Percentiles rank a stretch among this genome's conserved stretches.
Evolutionary conservation across 352 stramenopile species (phyloP).

Genomic region (Phytophthora hibernalis): DNA sequence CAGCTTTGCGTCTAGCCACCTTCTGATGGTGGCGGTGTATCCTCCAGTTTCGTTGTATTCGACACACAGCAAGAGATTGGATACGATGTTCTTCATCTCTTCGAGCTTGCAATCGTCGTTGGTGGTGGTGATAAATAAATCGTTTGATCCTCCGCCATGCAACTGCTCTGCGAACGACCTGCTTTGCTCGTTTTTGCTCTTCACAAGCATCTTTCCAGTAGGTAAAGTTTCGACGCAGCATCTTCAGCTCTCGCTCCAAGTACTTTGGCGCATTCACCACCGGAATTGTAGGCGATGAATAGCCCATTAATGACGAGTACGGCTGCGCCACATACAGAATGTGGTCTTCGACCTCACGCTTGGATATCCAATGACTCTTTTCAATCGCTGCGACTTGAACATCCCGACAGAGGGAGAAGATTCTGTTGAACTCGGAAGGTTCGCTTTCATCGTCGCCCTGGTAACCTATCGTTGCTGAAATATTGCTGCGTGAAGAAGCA

Average conservation of each 20-base stretch:
- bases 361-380: constrained; percentile 44
- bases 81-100: constrained; percentile 13
- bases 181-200: constrained; percentile 30
- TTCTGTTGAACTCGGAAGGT: constrained; percentile 28
- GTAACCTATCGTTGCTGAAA: constrained; percentile 6
- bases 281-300: constrained; percentile 5
- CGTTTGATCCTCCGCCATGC: constrained; percentile 36
- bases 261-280: constrained; percentile 36
- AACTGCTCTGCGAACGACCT: constrained; percentile 30
- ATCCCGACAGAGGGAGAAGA: constrained; percentile 59
- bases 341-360: constrained; percentile 37
- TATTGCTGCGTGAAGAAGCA: constrained; percentile 1
- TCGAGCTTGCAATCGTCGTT: constrained; percentile 11
- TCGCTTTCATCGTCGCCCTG: constrained; percentile 19
- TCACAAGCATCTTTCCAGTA: constrained; percentile 43
- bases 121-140: constrained; percentile 35
- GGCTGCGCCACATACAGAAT: constrained; percentile 24
- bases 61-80: constrained; percentile 14
- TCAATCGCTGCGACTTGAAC: constrained; percentile 60
- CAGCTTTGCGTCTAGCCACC: constrained; percentile 7
- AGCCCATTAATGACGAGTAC: constrained; percentile 14
- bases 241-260: constrained; percentile 73
- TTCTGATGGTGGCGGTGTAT: constrained; percentile 10
- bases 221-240: constrained; percentile 62
- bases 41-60: constrained; percentile 43